phyloP scores from a whole-genome alignment of 192 early-diverging fungal species.

The Jimgerdemannia lactiflua region DNA sequence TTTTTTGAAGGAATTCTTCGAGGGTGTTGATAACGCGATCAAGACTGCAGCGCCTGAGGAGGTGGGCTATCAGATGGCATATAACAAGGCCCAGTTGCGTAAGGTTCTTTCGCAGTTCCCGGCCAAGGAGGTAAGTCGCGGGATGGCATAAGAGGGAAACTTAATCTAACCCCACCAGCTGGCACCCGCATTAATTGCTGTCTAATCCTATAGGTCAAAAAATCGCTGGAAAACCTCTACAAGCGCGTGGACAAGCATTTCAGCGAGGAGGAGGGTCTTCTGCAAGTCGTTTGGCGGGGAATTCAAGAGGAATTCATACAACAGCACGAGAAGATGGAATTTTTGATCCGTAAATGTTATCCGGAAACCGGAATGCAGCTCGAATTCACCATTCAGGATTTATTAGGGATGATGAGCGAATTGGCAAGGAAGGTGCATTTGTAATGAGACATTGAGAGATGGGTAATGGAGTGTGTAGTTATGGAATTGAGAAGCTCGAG shows the following conservation, averaged over 20 bases:
- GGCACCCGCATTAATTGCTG: too few species aligned
- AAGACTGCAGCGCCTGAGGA: slow-evolving; percentile 76
- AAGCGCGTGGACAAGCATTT: slow-evolving; percentile 96
- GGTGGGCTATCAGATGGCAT: slow-evolving; percentile 77
- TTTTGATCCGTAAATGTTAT: slow-evolving; percentile 81
- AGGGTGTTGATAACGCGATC: slow-evolving; percentile 86
- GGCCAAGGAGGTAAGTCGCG: slow-evolving; percentile 64
- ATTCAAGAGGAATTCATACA: slow-evolving; percentile 86
- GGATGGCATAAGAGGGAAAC: background rate
- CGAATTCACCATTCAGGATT: slow-evolving; percentile 85
- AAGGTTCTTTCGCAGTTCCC: slow-evolving; percentile 86
- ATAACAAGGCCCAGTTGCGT: slow-evolving; percentile 79
- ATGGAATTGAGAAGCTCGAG: too few species aligned
- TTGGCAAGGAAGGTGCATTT: slow-evolving; percentile 41
- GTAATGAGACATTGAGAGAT: background rate
- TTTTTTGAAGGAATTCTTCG: slow-evolving; percentile 84
- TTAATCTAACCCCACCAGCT: background rate
- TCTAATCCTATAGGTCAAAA: slow-evolving; percentile 53
- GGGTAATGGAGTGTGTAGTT: too few species aligned
- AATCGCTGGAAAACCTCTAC: slow-evolving; percentile 77
- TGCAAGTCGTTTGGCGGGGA: slow-evolving; percentile 88
- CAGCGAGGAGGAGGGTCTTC: slow-evolving; percentile 74
- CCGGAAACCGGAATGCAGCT: slow-evolving; percentile 77
- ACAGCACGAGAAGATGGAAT: slow-evolving; percentile 78
- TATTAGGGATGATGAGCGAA: slow-evolving; percentile 71